These are phyloP conservation scores for Lachnellula hyalina DNA, from an alignment of 2,329 filamentous ascomycete genomes.

Conservation along the genomic window DNA sequence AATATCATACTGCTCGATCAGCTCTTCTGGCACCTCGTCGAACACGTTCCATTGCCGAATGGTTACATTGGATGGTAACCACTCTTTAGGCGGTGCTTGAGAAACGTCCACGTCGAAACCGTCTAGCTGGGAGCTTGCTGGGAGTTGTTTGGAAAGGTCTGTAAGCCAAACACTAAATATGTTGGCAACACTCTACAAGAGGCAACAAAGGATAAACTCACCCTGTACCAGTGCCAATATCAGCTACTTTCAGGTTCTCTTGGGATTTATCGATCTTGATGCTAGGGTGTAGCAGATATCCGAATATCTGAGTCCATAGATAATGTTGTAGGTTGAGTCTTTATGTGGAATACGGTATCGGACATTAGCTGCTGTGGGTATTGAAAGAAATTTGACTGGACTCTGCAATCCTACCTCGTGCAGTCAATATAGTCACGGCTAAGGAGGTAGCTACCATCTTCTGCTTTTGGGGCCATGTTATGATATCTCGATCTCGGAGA, in stretches of 20 bases:
- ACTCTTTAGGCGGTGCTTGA: background rate
- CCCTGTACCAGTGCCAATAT: background rate
- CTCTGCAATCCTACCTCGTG: too few species aligned
- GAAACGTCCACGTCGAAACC: background rate
- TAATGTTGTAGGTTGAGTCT: background rate
- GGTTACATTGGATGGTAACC: background rate
- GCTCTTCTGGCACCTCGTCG: background rate
- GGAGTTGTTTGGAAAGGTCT: background rate
- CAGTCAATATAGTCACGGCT: too few species aligned
- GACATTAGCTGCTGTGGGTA: too few species aligned
- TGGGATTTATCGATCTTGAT: background rate
- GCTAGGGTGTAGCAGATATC: background rate
- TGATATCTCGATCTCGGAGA: too few species aligned
- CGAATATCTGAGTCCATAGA: background rate
- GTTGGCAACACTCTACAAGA: background rate
- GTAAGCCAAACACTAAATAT: background rate
- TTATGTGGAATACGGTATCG: too few species aligned
- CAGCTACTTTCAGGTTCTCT: background rate
- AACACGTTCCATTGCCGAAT: background rate
- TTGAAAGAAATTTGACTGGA: too few species aligned
- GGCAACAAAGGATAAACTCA: background rate
- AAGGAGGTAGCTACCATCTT: too few species aligned
- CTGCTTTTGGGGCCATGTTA: too few species aligned
- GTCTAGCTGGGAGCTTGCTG: background rate
- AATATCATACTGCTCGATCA: background rate